Evolutionary conservation across 306 rosid species (phyloP).

Genomic region (Psophocarpus tetragonolobus): DNA sequence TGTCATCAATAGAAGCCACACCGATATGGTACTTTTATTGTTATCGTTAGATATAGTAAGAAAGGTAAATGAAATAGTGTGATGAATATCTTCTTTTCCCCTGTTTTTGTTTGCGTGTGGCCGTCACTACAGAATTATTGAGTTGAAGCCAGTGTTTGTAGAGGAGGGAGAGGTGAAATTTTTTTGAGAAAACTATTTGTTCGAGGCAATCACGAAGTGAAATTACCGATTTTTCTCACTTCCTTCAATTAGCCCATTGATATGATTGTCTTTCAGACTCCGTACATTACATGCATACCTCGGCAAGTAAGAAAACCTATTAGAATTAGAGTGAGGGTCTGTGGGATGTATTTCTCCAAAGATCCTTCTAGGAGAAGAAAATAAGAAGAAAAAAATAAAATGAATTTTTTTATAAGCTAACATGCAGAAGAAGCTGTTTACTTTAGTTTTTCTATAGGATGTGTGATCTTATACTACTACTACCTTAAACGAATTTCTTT

Average conservation of each 20-base stretch:
- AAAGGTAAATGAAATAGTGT: not conserved
- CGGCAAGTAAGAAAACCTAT: no score
- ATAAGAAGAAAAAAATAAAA: no score
- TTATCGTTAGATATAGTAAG: not conserved
- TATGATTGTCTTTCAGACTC: not conserved
- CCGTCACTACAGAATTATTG: not conserved
- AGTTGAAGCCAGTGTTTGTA: slow-evolving; percentile 10
- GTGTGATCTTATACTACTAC: no score
- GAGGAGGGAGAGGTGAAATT: not conserved
- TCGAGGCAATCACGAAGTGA: not conserved
- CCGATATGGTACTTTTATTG: no score
- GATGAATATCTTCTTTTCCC: not conserved
- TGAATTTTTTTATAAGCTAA: no score
- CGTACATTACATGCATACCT: not conserved
- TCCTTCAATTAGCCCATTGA: not conserved
- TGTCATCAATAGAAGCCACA: no score
- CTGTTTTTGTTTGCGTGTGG: not conserved
- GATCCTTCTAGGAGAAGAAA: no score
- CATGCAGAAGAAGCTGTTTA: no score
- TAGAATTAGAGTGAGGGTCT: no score
- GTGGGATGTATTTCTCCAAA: no score
- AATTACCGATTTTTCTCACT: not conserved
- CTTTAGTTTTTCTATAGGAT: no score
- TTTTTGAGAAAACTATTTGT: not conserved
- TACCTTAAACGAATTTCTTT: no score